Percentiles rank a stretch among this genome's conserved stretches.
These are phyloP conservation scores for Phytophthora constricta DNA, from an alignment of 352 stramenopile species.

Conservation along the genomic window DNA sequence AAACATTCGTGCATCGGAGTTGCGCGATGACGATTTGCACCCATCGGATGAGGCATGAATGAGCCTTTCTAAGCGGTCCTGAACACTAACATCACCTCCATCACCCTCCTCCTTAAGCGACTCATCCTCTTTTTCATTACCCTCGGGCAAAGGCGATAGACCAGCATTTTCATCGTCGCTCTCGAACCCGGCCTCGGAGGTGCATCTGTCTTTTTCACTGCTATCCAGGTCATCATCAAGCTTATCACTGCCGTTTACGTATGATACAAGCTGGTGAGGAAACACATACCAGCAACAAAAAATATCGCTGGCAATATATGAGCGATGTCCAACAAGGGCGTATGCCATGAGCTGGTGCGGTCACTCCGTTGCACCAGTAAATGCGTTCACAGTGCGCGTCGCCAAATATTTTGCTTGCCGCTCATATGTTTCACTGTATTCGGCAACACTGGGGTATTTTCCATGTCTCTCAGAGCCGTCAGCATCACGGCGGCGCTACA, in stretches of 20 bases:
- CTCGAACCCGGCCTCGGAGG: no score
- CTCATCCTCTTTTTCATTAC: no score
- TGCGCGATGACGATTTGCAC: no score
- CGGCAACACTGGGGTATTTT: conserved; percentile 10
- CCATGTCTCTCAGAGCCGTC: no score
- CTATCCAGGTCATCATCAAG: not conserved
- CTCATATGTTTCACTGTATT: conserved; percentile 1
- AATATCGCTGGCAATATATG: conserved; percentile 6
- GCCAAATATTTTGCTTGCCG: conserved; percentile 16
- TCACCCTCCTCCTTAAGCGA: no score
- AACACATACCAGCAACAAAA: conserved; percentile 27
- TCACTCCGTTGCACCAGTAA: conserved; percentile 13
- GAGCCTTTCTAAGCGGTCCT: no score
- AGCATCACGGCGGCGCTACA: no score
- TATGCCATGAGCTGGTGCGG: conserved; percentile 17
- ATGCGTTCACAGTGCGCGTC: conserved; percentile 16
- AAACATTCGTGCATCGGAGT: conserved; percentile 4
- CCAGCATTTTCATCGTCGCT: no score
- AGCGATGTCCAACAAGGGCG: conserved; percentile 1
- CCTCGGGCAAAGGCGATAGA: no score
- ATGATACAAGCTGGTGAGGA: conserved; percentile 1
- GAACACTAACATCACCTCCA: no score
- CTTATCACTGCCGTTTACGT: not conserved
- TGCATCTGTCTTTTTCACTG: not conserved
- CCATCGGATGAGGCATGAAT: no score